Evolutionary conservation across 768 basidiomycete species (phyloP), one percentile per base, ranked within the genome.

Genomic region (Boletus reticulatus): DNA sequence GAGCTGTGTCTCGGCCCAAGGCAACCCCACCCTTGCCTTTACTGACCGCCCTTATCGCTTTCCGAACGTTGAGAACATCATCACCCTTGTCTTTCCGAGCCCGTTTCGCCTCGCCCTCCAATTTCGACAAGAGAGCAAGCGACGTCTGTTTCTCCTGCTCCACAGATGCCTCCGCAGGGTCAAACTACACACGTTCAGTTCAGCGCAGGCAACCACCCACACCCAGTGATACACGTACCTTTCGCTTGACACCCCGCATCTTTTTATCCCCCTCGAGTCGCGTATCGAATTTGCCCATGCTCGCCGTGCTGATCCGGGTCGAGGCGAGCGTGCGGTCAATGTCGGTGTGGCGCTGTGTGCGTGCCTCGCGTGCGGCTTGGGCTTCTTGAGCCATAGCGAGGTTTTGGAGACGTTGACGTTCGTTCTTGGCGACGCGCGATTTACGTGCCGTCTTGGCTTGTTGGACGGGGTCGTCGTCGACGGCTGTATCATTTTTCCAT

Each of bases 271-370:
- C 95, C 49, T 95, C 89, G 20, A 98, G 80, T 66, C 80, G 84
- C 60, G 84, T 87, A 71, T 98, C 96, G 64, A 97, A 99, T 63
- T 83, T 87, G 60, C 97, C 97, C 87, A 99, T 87, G 64, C 92
- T 95, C 0, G 94, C 97, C 0, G 97, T 99, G 57, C 94, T 94
- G 29, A 78, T 75, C 56, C 90, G 84, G 2, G 89, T 85, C 12
- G 86, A 80, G 9, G 90, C 84, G 24, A 97, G 76, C 2, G 88
- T 87, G 54, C 80, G 79, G 20, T 94, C 89, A 17, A 98, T 81
- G 14, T 92, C 86, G 14, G 68, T 62, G 73, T 93, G 92, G 22
- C 90, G 84, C 45, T 78, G 71, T 20, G 77, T 70, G 50, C 76
- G 75, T 50, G 75, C 70, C 6, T 73, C 62, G 39, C 55, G 52